Evolutionary conservation across 371 early-diverging fungal species (phyloP), one percentile per base, ranked within the genome.

Genomic region (Rhizopus arrhizus): DNA sequence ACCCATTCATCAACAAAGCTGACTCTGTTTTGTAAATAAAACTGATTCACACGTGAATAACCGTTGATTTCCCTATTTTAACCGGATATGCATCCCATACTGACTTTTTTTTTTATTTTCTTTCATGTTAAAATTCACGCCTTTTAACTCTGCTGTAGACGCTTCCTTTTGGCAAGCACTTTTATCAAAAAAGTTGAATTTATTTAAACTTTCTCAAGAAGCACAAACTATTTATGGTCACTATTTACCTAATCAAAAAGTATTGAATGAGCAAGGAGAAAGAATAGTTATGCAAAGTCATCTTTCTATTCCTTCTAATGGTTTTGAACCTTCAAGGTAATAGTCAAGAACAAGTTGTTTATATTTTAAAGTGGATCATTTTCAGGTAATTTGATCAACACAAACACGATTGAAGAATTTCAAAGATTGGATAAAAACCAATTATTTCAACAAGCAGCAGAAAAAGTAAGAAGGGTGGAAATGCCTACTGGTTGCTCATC

Each of bases 381-480:
- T 8, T 71, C 80, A 6, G 94, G 94, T 5, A 61, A 68, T 2
- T 57, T 94, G 35, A 73, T 81, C 58, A 96, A 95, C 74, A 92
- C 94, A 40, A 97, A 97, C 73, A 96, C 96, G 0, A 77, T 96
- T 3, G 95, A 95, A 62, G 95, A 93, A 41, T 97, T 95, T 73
- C 90, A 89, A 64, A 64, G 57, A 28, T 53, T 86, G 41, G 92
- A 96, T 76, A 95, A 92, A 71, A 73, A 80, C 38, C 80, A 72
- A 38, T 67, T 91, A 22, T 84, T 97, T 67, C 78, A 81, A 49
- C 56, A 72, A 15, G 77, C 72, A 9, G 82, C 90, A 4, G 77
- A 82, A 41, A 75, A 85, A 73, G 86, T 93, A 68, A 58, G 15
- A 16, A 22, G 55, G 12, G 15, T 35, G 52, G n/a, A n/a, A n/a